Conservation (phyloP, 176 grass and related monocot genomes). For the Oryza longistaminata region DNA sequence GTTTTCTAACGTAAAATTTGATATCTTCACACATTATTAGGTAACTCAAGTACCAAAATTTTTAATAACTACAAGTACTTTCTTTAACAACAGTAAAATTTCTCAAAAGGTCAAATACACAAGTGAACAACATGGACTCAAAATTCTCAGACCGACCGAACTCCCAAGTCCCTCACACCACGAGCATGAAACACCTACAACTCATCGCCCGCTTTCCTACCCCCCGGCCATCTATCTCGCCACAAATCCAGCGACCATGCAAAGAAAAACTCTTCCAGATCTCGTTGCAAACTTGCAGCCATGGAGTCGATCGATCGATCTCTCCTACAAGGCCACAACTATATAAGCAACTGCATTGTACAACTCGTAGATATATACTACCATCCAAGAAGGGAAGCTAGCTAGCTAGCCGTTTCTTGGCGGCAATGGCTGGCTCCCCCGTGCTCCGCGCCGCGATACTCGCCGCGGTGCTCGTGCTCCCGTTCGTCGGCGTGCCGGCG, state of each 20-base stretch:
- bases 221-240: not conserved
- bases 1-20: too few relatives aligned
- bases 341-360: not conserved
- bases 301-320: too few relatives aligned
- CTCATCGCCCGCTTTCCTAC: constrained; percentile 36
- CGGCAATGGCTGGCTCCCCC: constrained; percentile 21
- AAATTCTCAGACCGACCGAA: not conserved
- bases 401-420: not conserved
- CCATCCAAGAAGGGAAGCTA: not conserved
- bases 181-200: constrained; percentile 43
- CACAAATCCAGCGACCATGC: constrained; percentile 49
- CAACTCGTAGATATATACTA: not conserved
- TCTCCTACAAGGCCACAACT: not conserved
- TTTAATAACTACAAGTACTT: too few relatives aligned
- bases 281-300: too few relatives aligned
- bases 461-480: constrained; percentile 42
- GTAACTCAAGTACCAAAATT: too few relatives aligned
- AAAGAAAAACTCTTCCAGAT: constrained; percentile 29
- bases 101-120: too few relatives aligned
- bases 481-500: constrained; percentile 21
- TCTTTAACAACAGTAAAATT: too few relatives aligned
- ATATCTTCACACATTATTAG: too few relatives aligned
- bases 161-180: not conserved
- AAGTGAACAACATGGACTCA: not conserved
- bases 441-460: constrained; percentile 25